Evolutionary conservation across 148 eudicot genomes (phyloP).

Genomic region (Camellia japonica): DNA sequence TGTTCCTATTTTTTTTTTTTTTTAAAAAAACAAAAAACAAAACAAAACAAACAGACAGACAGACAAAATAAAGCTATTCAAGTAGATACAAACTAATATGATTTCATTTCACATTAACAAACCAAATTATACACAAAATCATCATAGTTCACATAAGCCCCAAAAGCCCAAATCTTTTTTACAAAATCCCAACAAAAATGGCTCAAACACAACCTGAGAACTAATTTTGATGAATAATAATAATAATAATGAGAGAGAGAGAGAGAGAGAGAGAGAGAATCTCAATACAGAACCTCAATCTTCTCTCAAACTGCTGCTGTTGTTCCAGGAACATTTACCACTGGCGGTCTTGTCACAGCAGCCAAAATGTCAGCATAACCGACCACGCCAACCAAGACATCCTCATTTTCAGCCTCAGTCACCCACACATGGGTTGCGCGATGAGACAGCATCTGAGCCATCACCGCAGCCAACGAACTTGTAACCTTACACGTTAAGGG

Average conservation of each 20-base stretch:
- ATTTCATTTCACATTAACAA: not conserved
- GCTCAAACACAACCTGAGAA: not conserved
- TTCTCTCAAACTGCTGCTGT: constrained; percentile 12
- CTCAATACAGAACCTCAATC: not conserved
- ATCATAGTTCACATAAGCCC: not conserved
- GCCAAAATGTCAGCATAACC: constrained; percentile 85
- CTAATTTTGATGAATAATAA: not conserved
- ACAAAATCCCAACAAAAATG: not conserved
- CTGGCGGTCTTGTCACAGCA: constrained; percentile 70
- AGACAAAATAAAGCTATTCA: not conserved
- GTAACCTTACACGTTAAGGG: constrained; percentile 81
- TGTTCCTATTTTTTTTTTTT: too few relatives aligned
- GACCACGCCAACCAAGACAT: constrained; percentile 72
- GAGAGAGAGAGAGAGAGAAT: too few relatives aligned
- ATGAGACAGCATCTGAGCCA: constrained; percentile 99
- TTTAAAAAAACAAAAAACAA: too few relatives aligned
- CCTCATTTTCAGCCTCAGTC: constrained; percentile 73
- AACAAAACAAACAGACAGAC: too few relatives aligned
- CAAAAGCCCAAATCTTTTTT: not conserved
- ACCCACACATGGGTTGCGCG: constrained; percentile 96
- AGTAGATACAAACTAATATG: not conserved
- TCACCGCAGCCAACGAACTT: constrained; percentile 90
- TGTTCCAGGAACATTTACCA: constrained; percentile 15
- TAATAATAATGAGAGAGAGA: too few relatives aligned
- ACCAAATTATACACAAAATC: not conserved